phyloP scores from a whole-genome alignment of 306 rosid genomes.

The Chamaecrista fasciculata region DNA sequence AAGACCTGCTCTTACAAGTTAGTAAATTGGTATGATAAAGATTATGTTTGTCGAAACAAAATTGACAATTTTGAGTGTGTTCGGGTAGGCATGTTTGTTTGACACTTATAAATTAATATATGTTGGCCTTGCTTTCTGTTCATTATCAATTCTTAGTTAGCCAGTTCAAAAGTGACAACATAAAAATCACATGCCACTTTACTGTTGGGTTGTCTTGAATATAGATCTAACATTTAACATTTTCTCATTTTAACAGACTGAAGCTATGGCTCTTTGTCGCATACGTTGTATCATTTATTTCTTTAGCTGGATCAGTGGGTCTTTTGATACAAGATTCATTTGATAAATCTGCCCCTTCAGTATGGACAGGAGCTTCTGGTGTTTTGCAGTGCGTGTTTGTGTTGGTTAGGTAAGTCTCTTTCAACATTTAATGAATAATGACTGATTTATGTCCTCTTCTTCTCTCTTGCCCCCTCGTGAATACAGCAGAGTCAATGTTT shows the following conservation, averaged over 20 bases:
- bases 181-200: conserved; percentile 14
- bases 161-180: background rate
- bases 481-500: background rate
- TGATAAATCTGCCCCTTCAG: conserved; percentile 74
- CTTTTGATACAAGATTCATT: conserved; percentile 84
- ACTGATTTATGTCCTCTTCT: background rate
- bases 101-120: background rate
- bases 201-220: conserved; percentile 22
- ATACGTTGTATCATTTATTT: conserved; percentile 86
- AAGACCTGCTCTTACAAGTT: no score
- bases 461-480: conserved; percentile 14
- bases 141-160: background rate
- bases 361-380: conserved; percentile 95
- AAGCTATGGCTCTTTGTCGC: conserved; percentile 99
- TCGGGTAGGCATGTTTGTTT: background rate
- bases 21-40: background rate
- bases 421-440: conserved; percentile 16
- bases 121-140: background rate
- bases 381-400: conserved; percentile 84
- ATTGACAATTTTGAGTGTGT: background rate
- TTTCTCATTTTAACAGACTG: conserved; percentile 55
- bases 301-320: conserved; percentile 96
- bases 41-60: background rate
- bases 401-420: conserved; percentile 71
- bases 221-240: conserved; percentile 17